These are phyloP conservation scores for Candida xyloterini DNA, from an alignment of 805 yeast genomes.

Conservation along the genomic window DNA sequence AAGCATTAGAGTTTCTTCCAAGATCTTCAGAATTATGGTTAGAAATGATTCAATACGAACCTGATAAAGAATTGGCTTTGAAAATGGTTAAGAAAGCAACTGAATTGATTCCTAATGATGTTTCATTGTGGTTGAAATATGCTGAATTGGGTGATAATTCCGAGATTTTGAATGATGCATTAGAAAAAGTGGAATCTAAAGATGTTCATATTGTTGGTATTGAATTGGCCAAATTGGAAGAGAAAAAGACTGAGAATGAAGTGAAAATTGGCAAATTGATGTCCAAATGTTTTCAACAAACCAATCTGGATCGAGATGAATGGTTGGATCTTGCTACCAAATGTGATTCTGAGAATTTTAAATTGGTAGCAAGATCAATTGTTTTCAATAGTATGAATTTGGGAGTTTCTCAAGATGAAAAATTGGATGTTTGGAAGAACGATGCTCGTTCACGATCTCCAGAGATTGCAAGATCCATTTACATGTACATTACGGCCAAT, in stretches of 20 bases:
- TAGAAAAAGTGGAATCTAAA: constrained; percentile 49
- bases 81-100: constrained; percentile 63
- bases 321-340: constrained; percentile 59
- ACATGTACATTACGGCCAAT: constrained; percentile 42
- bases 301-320: constrained; percentile 35
- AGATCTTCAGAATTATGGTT: constrained; percentile 64
- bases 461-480: constrained; percentile 46
- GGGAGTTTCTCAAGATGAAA: constrained; percentile 24
- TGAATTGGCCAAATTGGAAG: constrained; percentile 67
- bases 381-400: constrained; percentile 40
- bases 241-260: constrained; percentile 41
- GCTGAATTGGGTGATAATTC: constrained; percentile 54
- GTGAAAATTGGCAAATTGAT: constrained; percentile 47
- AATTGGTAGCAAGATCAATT: constrained; percentile 52
- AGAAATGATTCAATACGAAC: constrained; percentile 57
- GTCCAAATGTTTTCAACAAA: constrained; percentile 44
- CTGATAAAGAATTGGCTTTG: constrained; percentile 43
- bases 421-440: constrained; percentile 31
- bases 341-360: constrained; percentile 47
- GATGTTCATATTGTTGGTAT: constrained; percentile 61
- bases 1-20: constrained; percentile 69
- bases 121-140: constrained; percentile 63
- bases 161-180: constrained; percentile 54
- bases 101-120: constrained; percentile 61
- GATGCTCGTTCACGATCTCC: constrained; percentile 34